These are phyloP conservation scores for Geoglossum cookeanum DNA, from an alignment of 2,329 filamentous ascomycete genomes.

Conservation along the genomic window DNA sequence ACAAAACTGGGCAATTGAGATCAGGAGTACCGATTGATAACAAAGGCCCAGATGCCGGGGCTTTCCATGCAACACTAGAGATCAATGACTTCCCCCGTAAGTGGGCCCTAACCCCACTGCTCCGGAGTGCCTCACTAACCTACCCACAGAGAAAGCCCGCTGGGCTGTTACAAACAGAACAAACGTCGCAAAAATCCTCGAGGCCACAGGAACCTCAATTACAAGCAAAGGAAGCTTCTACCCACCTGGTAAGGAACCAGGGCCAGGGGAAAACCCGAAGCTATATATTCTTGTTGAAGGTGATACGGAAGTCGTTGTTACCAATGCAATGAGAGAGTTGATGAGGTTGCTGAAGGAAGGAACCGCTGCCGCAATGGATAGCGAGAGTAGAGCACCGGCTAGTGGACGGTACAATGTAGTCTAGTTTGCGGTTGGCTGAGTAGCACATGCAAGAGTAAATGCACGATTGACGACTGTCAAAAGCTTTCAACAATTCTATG, in stretches of 20 bases:
- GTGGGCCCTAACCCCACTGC: constrained; percentile 12
- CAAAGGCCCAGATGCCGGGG: constrained; percentile 90
- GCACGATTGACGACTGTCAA: background rate
- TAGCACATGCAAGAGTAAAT: background rate
- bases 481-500: background rate
- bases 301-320: constrained; percentile 83
- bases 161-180: constrained; percentile 98
- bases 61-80: constrained; percentile 90
- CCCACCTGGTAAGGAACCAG: constrained; percentile 58
- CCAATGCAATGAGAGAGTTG: constrained; percentile 75
- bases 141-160: constrained; percentile 55
- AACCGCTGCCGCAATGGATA: constrained; percentile 72
- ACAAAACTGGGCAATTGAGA: constrained; percentile 73
- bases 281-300: constrained; percentile 95
- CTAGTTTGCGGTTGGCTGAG: constrained; percentile 21
- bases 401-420: constrained; percentile 76
- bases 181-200: constrained; percentile 94
- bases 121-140: constrained; percentile 7
- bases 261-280: constrained; percentile 62
- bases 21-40: constrained; percentile 94
- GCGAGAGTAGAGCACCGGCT: constrained; percentile 59
- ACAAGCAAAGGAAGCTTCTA: constrained; percentile 96
- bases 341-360: constrained; percentile 78
- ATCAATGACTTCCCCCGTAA: constrained; percentile 93
- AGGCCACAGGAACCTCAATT: constrained; percentile 85